A percentile compares a stretch with the other conserved stretches of the same genome.
Conservation (phyloP, 129 eudicot species). For the Heracleum sosnowskyi region DNA sequence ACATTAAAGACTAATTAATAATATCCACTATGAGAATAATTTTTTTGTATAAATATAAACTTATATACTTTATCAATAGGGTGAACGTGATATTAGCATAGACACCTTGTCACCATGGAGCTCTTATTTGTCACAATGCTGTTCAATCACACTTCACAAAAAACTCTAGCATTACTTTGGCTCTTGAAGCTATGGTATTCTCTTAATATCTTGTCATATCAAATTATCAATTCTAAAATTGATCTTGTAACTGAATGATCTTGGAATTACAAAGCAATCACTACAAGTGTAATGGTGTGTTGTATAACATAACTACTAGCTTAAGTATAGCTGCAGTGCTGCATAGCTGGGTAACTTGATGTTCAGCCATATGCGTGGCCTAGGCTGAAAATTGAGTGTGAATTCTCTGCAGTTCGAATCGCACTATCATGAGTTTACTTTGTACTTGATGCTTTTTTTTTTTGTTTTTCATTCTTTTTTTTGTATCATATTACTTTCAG, state of each 20-base stretch:
- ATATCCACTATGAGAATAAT: too few relatives aligned
- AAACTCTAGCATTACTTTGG: background rate
- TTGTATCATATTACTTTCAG: slow-evolving; percentile 24
- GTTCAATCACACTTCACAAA: background rate
- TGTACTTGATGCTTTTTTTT: background rate
- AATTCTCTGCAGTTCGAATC: background rate
- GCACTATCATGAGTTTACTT: background rate
- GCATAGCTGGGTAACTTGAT: background rate
- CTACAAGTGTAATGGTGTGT: background rate
- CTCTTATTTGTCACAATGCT: background rate
- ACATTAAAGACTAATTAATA: too few relatives aligned
- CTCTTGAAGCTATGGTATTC: too few relatives aligned
- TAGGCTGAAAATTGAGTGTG: background rate
- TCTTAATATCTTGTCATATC: too few relatives aligned
- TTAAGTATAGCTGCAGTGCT: background rate
- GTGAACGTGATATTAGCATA: background rate
- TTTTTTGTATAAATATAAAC: too few relatives aligned
- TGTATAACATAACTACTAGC: background rate
- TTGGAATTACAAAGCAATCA: background rate
- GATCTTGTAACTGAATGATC: background rate
- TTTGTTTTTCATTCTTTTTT: background rate
- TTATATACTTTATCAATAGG: background rate
- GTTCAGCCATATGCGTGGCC: background rate
- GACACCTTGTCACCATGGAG: background rate
- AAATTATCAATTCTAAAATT: background rate